These are phyloP conservation scores for Eurotiales sp. DNA, from an alignment of 2,329 filamentous ascomycete species.

Conservation along the genomic window DNA sequence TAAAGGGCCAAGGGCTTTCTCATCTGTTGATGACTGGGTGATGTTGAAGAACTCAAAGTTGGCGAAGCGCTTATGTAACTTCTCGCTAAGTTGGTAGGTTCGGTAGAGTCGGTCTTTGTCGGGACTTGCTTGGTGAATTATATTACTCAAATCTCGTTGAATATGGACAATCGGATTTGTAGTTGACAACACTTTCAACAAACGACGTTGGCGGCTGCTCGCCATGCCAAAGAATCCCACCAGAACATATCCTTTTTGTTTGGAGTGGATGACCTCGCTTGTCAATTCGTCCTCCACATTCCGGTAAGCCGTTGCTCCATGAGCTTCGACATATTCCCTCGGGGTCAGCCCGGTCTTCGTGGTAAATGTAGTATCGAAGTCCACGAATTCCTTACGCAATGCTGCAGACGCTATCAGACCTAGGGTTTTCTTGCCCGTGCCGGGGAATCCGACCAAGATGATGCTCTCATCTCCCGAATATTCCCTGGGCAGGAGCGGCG, in stretches of 20 bases:
- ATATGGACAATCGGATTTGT: constrained; percentile 70
- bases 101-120: constrained; percentile 55
- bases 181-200: constrained; percentile 60
- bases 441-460: constrained; percentile 68
- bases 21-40: constrained; percentile 50
- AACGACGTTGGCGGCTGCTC: constrained; percentile 52
- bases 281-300: constrained; percentile 61
- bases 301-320: constrained; percentile 61
- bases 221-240: constrained; percentile 68
- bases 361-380: constrained; percentile 66
- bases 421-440: constrained; percentile 71
- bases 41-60: constrained; percentile 76
- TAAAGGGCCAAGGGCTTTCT: constrained; percentile 41
- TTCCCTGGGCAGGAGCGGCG: constrained; percentile 3
- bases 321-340: constrained; percentile 59
- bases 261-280: constrained; percentile 55
- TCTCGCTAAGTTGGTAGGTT: constrained; percentile 49
- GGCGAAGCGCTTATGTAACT: constrained; percentile 61
- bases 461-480: constrained; percentile 36
- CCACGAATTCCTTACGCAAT: constrained; percentile 64
- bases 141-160: constrained; percentile 60
- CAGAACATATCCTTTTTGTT: constrained; percentile 62
- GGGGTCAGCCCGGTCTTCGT: constrained; percentile 61
- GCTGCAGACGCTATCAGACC: constrained; percentile 71
- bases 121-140: constrained; percentile 56